A percentile compares a stretch with the other conserved stretches of the same genome.
phyloP scores from a whole-genome alignment of 768 basidiomycete genomes.

The Trametes maxima region DNA sequence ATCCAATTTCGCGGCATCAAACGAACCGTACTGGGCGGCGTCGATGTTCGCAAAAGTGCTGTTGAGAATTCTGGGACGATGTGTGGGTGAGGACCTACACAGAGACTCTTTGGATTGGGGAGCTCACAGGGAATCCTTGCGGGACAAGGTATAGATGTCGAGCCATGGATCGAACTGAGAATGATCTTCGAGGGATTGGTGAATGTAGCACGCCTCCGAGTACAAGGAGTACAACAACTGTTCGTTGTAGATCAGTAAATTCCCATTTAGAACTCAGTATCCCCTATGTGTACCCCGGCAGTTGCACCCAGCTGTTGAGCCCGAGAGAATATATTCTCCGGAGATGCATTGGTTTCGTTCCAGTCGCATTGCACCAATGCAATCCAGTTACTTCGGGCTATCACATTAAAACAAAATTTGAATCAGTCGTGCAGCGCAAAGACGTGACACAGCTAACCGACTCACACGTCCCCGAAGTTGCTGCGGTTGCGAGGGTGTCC shows the following conservation, averaged over 20 bases:
- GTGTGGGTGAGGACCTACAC: too few species aligned
- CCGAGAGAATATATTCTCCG: conserved; percentile 78
- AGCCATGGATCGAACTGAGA: background rate
- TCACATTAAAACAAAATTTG: background rate
- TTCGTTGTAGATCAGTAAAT: background rate
- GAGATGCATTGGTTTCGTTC: conserved; percentile 65
- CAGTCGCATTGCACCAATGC: conserved; percentile 82
- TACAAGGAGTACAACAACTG: background rate
- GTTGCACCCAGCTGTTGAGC: conserved; percentile 79
- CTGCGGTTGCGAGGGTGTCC: conserved; percentile 51
- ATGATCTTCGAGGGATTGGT: conserved; percentile 1
- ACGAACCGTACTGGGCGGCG: background rate
- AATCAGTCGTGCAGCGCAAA: background rate
- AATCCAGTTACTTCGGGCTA: conserved; percentile 83
- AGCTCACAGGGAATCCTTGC: background rate
- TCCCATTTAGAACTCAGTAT: background rate
- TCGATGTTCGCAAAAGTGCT: background rate
- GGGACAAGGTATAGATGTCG: background rate
- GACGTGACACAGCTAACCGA: background rate
- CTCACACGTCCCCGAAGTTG: conserved; percentile 43
- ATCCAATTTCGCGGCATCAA: background rate
- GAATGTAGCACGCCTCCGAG: background rate
- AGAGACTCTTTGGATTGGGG: background rate
- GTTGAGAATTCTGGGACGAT: background rate
- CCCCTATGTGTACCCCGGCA: conserved; percentile 70